A percentile compares a stretch with the other conserved stretches of the same genome.
Conservation (phyloP, 441 rosid species). For the Biscutella laevigata region DNA sequence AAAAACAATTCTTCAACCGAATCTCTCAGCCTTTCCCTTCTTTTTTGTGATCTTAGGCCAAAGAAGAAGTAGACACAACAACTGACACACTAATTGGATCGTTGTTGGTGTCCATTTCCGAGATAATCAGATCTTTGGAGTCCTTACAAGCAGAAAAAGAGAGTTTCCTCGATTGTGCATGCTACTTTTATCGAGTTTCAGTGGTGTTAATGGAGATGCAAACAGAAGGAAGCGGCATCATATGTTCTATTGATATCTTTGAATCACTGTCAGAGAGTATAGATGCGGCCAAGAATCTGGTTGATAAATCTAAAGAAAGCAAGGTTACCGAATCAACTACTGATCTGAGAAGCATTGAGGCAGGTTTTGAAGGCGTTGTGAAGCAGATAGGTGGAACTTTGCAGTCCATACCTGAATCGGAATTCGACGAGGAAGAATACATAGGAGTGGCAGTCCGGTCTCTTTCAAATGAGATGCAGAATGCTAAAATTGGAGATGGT, state of each 20-base stretch:
- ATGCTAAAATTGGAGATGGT: slow-evolving; percentile 29
- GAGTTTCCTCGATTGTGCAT: slow-evolving; percentile 39
- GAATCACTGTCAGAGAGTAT: slow-evolving; percentile 42
- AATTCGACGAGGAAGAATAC: slow-evolving; percentile 41
- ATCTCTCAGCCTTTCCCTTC: neutral
- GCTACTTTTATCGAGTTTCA: slow-evolving; percentile 58
- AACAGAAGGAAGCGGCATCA: slow-evolving; percentile 30
- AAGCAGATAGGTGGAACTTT: slow-evolving; percentile 50
- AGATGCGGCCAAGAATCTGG: slow-evolving; percentile 39
- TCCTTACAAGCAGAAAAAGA: slow-evolving; percentile 34
- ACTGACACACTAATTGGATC: slow-evolving; percentile 29
- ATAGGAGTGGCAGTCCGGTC: slow-evolving; percentile 46
- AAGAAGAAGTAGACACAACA: slow-evolving; percentile 25
- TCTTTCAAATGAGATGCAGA: slow-evolving; percentile 65
- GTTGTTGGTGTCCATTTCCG: slow-evolving; percentile 45
- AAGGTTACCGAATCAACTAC: slow-evolving; percentile 23
- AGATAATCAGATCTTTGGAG: slow-evolving; percentile 35
- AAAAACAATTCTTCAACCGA: neutral
- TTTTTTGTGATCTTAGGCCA: slow-evolving; percentile 31
- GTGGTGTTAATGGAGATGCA: slow-evolving; percentile 64
- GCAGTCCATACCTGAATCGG: slow-evolving; percentile 51
- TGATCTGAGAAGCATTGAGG: slow-evolving; percentile 34
- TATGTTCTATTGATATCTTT: slow-evolving; percentile 35
- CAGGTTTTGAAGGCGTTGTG: slow-evolving; percentile 39
- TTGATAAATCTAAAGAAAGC: slow-evolving; percentile 24